Evolutionary conservation across 495 filamentous ascomycete genomes (phyloP).

Genomic region (Aeminium ludgeri): DNA sequence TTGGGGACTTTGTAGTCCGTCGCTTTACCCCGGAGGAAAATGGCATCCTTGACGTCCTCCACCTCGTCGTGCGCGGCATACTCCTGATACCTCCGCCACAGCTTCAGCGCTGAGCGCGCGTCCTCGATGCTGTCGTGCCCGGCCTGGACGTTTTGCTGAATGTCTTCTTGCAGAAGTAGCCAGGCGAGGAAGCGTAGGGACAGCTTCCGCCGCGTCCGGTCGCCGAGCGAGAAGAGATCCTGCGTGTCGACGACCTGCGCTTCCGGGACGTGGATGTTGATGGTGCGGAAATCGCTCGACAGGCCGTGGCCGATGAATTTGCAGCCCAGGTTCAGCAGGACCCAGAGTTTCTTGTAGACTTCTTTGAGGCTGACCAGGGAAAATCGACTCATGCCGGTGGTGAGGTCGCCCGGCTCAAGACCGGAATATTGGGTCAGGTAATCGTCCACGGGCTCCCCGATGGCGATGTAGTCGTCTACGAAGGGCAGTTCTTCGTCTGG

Average conservation of each 20-base stretch:
- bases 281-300: constrained; percentile 85
- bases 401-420: constrained; percentile 69
- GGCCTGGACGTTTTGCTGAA: constrained; percentile 46
- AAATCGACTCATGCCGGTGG: constrained; percentile 53
- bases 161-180: constrained; percentile 73
- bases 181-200: constrained; percentile 78
- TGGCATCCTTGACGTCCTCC: constrained; percentile 58
- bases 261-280: constrained; percentile 92
- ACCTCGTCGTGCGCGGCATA: constrained; percentile 72
- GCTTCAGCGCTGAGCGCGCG: constrained; percentile 67
- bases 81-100: constrained; percentile 83
- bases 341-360: constrained; percentile 95
- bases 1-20: constrained; percentile 57
- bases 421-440: constrained; percentile 89
- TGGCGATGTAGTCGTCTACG: constrained; percentile 92
- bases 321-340: constrained; percentile 85
- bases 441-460: constrained; percentile 82
- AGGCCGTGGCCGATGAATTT: constrained; percentile 88
- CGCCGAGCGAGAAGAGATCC: constrained; percentile 61
- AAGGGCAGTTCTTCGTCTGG: constrained; percentile 65
- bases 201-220: constrained; percentile 49
- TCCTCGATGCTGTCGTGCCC: constrained; percentile 92
- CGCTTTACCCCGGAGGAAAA: constrained; percentile 56
- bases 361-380: constrained; percentile 73
- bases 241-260: constrained; percentile 85